Base-by-base conservation (phyloP, 805 yeast species). In the Kazachstania martiniae region DNA sequence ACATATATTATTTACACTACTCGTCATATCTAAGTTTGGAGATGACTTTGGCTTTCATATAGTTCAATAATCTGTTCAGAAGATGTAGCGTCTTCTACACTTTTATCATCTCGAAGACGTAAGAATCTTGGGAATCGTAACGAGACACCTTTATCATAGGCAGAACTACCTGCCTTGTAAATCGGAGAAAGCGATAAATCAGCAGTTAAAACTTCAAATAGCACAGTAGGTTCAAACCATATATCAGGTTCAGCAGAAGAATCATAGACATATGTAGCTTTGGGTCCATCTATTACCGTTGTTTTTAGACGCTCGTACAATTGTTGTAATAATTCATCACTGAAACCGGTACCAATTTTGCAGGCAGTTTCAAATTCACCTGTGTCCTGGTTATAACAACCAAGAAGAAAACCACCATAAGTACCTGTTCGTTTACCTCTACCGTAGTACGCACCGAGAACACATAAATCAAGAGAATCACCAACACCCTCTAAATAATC, bases 331-430 rank as follows among this genome's bases (percentile, higher is more conserved):
- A 76, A 70, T 42, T 79, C 96, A 43, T 91, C 98, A 25, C 86
- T 73, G 51, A 91, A 91, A 0, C 98, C 98, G 1, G 98, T 91
- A 29, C 98, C 98, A 34, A 93, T 87, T 55, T 91, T 91, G 62
- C 98, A 91, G 26, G 94, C 79, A 0, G 96, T 82, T 56, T 91
- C 97, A 53, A 72, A 85, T 48, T 87, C 96, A 15, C 93, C 97
- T 0, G 85, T 72, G 36, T 89, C 95, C 35, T 75, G 76, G 49
- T 91, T 91, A 51, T 85, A 89, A 19, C 93, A 79, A 0, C 94
- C 97, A 31, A 91, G 63, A 25, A 91, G 57, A 49, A 87, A 91
- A 3, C 97, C 98, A 32, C 98, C 98, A 54, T 89, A 91, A 39
- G 80, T 70, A 8, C 94, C 95, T 0, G 97, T 87, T 51, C 98